Base-by-base conservation (phyloP, 2,329 filamentous ascomycete species). In the Cladophialophora psammophila region DNA sequence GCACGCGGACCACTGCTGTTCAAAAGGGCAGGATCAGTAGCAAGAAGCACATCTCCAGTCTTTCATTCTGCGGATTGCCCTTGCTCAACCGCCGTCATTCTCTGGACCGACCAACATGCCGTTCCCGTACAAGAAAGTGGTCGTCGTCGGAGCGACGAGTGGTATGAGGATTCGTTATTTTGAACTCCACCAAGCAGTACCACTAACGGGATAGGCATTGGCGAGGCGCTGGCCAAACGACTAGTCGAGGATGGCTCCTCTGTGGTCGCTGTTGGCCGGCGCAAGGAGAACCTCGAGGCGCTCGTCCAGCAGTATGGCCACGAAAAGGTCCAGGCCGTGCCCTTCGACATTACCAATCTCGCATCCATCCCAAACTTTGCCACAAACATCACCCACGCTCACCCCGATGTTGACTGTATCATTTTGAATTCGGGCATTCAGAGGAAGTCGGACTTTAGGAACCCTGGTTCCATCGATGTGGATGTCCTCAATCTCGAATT, bases 351-450 rank as follows among this genome's bases (percentile, higher is more conserved):
- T 63, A 83, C 80, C 38, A 74, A 85, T 50, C 76, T 86, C 4
- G 77, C 82, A 9, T 72, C 80, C 50, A 84, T 86, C 26, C 79
- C 82, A 3, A 72, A 76, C 8, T 84, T 84, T 66, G 81, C 77
- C 2, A 74, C 69, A 1, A 74, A 74, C 54, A 66, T 78, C 42
- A 81, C 78, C 20, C 74, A 73, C 35, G 77, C 78, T 61, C 81
- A 86, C 67, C 80, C 83, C 0, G 84, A 85, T 66, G 74, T 86
- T 2, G 84, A 86, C 72, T 82, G 80, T 65, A 74, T 86, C n/a
- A 78, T 86, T 65, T 73, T 86, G 57, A 86, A 86, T 74, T 81
- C 82, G 1, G 84, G 84, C n/a, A 82, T 86, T 36, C 84, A 86
- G 73, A 78, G 83, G 8, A 76, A 77, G 9, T 80, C 84, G 66